Evolutionary conservation across 2,329 filamentous ascomycete species (phyloP), one percentile per base, ranked within the genome.

Genomic region (Ophiostoma australiae): DNA sequence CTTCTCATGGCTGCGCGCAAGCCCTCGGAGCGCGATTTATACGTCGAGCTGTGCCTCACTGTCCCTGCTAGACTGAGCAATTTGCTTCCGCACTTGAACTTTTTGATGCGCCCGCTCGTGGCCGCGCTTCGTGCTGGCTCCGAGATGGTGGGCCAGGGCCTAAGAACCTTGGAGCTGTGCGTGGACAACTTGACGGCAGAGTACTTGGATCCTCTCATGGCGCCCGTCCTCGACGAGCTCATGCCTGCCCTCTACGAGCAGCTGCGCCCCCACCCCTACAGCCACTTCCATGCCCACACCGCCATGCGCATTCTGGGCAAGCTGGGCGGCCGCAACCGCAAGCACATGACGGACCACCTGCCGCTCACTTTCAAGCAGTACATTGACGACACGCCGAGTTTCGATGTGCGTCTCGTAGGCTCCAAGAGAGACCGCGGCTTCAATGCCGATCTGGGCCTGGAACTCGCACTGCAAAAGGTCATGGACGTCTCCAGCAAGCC

Each of bases 161-260:
- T 99, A 7, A 86, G 96, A 37, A 99, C 95, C 0, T 83, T 99
- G 5, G 95, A 99, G 77, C 86, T 99, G 1, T 99, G 95, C 77
- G 95, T 99, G 23, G 95, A 99, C 74, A 99, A 99, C 76, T 85
- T 99, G 0, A 99, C 96, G 0, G 94, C 95, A 0, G 95, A 99
- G 77, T 99, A 99, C 77, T 83, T 99, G 17, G 95, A 99, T 76
- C 96, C 95, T 0, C 98, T 99, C 76, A 99, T 99, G 94, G 93
- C 94, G 1, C 96, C 95, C 0, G 96, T 98, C 35, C 98, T 99
- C 79, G 94, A 99, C 76, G 95, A 99, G 78, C 84, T 99, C 65
- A 99, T 99, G 95, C 95, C 93, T 67, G 94, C 94, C 1, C 84
- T 99, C 0, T 99, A 97, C 85, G 94, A 97, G 74, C 96, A 99